These are phyloP conservation scores for Lentinus tigrinus DNA, from an alignment of 768 basidiomycete genomes.

Conservation along the genomic window DNA sequence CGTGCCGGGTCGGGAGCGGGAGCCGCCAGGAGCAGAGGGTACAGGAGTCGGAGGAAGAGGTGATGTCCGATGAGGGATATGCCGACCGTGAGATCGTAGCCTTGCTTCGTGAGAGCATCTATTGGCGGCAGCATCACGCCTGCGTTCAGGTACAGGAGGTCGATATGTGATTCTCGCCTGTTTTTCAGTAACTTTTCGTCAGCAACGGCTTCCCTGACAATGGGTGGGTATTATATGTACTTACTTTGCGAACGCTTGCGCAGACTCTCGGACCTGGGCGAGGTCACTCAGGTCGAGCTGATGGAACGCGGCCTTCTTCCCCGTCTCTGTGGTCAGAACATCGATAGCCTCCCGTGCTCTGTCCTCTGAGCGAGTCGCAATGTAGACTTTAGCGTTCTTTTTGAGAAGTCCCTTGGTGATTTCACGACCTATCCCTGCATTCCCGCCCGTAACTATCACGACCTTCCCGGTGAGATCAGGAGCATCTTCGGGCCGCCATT, in stretches of 20 bases:
- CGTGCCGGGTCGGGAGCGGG: slow-evolving; percentile 50
- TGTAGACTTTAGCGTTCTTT: slow-evolving; percentile 64
- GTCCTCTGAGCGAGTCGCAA: slow-evolving; percentile 44
- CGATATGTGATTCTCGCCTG: slow-evolving; percentile 44
- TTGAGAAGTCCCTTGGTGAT: slow-evolving; percentile 51
- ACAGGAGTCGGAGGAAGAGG: slow-evolving; percentile 32
- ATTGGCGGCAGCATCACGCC: slow-evolving; percentile 45
- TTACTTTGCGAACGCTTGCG: slow-evolving; percentile 36
- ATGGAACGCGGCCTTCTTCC: slow-evolving; percentile 39
- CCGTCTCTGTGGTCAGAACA: slow-evolving; percentile 44
- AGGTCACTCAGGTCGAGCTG: slow-evolving; percentile 42
- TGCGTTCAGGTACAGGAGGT: slow-evolving; percentile 50
- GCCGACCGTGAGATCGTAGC: slow-evolving; percentile 55
- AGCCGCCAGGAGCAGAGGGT: slow-evolving; percentile 38
- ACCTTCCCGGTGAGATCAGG: slow-evolving; percentile 43
- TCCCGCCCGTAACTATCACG: slow-evolving; percentile 36
- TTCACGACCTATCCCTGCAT: slow-evolving; percentile 56
- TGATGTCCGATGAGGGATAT: slow-evolving; percentile 48
- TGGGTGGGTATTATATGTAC: not conserved
- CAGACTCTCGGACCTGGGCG: slow-evolving; percentile 33
- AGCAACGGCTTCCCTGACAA: no score
- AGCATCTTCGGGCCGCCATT: slow-evolving; percentile 44
- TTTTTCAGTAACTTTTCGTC: not conserved
- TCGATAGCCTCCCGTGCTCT: slow-evolving; percentile 48
- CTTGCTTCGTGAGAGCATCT: slow-evolving; percentile 40